Conservation (phyloP, 768 basidiomycete species). For the Cystofilobasidium bisporidii region DNA sequence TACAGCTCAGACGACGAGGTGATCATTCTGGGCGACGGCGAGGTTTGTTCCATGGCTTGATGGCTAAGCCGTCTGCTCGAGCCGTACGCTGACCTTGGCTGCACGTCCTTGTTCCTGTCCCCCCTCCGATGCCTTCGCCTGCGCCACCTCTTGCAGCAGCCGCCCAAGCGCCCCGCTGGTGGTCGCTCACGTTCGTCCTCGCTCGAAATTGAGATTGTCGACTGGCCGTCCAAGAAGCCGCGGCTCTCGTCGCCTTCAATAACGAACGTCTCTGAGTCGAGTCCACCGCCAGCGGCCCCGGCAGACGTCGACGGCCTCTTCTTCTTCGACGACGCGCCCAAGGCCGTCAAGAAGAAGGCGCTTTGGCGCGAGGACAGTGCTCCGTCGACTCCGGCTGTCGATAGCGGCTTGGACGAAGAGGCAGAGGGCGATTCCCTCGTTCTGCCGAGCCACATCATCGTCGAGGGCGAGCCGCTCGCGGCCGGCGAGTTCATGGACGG, state of each 20-base stretch:
- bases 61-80: background rate
- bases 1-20: too few relatives aligned
- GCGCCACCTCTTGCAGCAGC: too few relatives aligned
- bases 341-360: constrained; percentile 19
- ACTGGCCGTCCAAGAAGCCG: background rate
- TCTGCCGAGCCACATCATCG: constrained; percentile 23
- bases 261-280: too few relatives aligned
- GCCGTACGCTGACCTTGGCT: background rate
- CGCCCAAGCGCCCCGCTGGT: background rate
- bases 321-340: constrained; percentile 24
- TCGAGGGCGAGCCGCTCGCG: constrained; percentile 6
- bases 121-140: too few relatives aligned
- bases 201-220: background rate
- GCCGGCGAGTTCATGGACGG: background rate
- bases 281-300: background rate
- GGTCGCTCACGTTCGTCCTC: background rate
- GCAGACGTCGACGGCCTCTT: constrained; percentile 13
- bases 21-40: too few relatives aligned
- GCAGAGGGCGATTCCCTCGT: constrained; percentile 6
- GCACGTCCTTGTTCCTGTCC: too few relatives aligned
- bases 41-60: too few relatives aligned
- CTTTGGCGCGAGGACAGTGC: constrained; percentile 17
- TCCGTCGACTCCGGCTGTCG: background rate
- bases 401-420: background rate
- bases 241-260: background rate